Conservation (phyloP, 805 yeast genomes). For the Lachancea fermentati region DNA sequence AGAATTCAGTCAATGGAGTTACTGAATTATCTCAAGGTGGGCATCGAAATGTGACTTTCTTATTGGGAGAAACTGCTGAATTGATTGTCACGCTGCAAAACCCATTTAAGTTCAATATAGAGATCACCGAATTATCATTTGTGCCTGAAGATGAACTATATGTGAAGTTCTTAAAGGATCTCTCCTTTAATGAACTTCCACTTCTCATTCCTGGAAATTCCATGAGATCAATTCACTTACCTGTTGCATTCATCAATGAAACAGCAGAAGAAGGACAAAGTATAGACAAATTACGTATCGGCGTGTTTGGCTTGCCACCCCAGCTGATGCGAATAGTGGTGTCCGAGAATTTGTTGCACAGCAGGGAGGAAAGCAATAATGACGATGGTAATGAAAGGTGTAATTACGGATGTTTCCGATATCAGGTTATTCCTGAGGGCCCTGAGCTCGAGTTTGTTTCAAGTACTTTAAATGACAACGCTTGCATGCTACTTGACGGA, state of each 20-base stretch:
- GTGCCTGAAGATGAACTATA: conserved; percentile 26
- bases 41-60: conserved; percentile 14
- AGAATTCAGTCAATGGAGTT: conserved; percentile 18
- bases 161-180: conserved; percentile 17
- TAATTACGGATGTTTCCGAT: conserved; percentile 6
- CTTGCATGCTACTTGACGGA: conserved; percentile 31
- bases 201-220: conserved; percentile 37
- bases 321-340: conserved; percentile 14
- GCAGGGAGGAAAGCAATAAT: neutral
- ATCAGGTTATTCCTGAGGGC: conserved; percentile 27
- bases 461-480: conserved; percentile 21
- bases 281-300: conserved; percentile 17
- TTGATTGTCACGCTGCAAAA: conserved; percentile 59
- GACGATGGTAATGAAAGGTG: conserved; percentile 6
- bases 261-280: conserved; percentile 11
- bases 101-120: conserved; percentile 72
- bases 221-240: conserved; percentile 31
- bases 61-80: conserved; percentile 61
- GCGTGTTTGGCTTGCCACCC: conserved; percentile 21
- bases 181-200: conserved; percentile 19
- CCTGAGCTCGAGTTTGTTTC: conserved; percentile 27
- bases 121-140: conserved; percentile 45
- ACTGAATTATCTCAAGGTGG: conserved; percentile 5
- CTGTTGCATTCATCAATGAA: conserved; percentile 16
- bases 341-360: conserved; percentile 8